Base-by-base conservation (phyloP, 768 basidiomycete species). In the Tylopilus sp. region DNA sequence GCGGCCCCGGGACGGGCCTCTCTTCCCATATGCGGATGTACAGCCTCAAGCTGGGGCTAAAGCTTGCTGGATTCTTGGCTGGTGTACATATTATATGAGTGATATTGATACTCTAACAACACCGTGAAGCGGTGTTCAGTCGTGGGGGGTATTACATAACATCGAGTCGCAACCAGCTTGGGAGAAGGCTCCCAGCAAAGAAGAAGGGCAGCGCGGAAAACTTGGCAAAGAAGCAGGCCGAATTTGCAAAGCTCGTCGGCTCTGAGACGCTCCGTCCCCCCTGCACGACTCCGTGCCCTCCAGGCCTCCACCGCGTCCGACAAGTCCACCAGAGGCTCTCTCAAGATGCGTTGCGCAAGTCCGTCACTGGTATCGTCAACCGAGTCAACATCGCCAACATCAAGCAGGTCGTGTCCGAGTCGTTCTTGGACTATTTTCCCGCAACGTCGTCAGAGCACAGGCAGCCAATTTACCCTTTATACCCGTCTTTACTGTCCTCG, bases 321-420 rank as follows among this genome's bases (percentile, higher is more conserved):
- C 75, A 95, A 95, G 73, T 75, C 77, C 42, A 88, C 70, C 97
- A 99, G 70, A 81, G 97, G 10, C 72, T 99, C 53, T 90, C 92
- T 10, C 98, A 97, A 97, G 97, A 99, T 64, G 97, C 97, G 2
- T 73, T 99, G 53, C 85, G 95, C 66, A 99, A 99, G 72, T 91
- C 88, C 45, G 89, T 99, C 63, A 98, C 97, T 25, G 97, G 97
- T 92, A 88, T 98, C 60, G 95, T 98, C 78, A 99, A 99, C 78
- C 88, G 97, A 78, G 91, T 99, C 74, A 98, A 98, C 69, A 79
- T 93, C 18, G 79, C 85, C 59, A 98, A 98, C 69, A 99, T 99
- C 81, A 97, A 98, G 72, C 81, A 87, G 61, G 81, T 95, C 57
- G 81, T 93, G 0, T 91, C 92, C 0, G 91, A 95, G 68, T 71